These are phyloP conservation scores for Tulasnella sp. DNA, from an alignment of 768 basidiomycete species.

Conservation along the genomic window DNA sequence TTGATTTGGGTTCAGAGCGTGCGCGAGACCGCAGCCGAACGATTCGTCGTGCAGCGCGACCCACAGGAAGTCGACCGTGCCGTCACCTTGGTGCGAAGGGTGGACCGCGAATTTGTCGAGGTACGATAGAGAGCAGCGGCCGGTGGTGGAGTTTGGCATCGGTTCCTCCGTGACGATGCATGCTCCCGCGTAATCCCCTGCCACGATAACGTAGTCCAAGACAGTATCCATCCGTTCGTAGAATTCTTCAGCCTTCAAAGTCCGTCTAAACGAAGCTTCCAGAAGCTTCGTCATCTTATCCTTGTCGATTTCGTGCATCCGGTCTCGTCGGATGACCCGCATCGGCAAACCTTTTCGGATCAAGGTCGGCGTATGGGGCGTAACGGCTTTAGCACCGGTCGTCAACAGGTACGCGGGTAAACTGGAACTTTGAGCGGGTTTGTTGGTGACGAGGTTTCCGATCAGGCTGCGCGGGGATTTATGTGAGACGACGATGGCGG, in stretches of 20 bases:
- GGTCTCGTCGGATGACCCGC: constrained; percentile 57
- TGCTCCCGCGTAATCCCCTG: constrained; percentile 91
- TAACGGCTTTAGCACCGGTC: constrained; percentile 67
- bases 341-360: constrained; percentile 83
- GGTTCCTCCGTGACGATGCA: constrained; percentile 79
- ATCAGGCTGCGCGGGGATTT: constrained; percentile 92
- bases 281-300: constrained; percentile 69
- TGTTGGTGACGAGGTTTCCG: constrained; percentile 95
- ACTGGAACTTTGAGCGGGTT: constrained; percentile 90
- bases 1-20: constrained; percentile 87
- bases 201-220: constrained; percentile 87
- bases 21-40: constrained; percentile 88
- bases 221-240: constrained; percentile 65
- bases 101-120: constrained; percentile 98
- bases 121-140: constrained; percentile 58
- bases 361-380: constrained; percentile 85
- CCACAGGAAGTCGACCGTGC: constrained; percentile 99
- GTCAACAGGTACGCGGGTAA: constrained; percentile 89
- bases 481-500: constrained; percentile 95
- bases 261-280: constrained; percentile 76
- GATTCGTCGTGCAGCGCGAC: constrained; percentile 97
- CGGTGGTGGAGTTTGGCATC: constrained; percentile 21
- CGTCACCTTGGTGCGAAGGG: constrained; percentile 92
- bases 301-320: constrained; percentile 55
- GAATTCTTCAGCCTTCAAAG: constrained; percentile 63